phyloP scores from a whole-genome alignment of 1,284 basidiomycete genomes.

The Trichosporon faecale region DNA sequence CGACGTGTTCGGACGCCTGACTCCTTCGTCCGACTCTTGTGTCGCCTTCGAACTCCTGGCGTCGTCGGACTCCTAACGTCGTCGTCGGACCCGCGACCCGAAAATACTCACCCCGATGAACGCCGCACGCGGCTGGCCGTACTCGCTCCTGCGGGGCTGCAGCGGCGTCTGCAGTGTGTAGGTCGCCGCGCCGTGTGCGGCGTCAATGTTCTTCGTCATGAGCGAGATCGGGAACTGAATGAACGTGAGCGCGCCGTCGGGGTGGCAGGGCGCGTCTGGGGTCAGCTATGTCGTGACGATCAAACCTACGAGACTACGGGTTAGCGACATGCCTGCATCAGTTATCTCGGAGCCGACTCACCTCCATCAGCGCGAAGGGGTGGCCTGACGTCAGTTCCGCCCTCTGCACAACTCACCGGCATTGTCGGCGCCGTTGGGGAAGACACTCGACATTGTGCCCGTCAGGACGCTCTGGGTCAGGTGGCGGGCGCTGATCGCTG shows the following conservation, averaged over 20 bases:
- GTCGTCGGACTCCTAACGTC: neutral
- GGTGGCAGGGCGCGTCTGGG: conserved; percentile 57
- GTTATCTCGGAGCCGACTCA: conserved; percentile 47
- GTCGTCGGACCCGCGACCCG: neutral
- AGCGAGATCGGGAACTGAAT: conserved; percentile 64
- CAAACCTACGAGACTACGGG: conserved; percentile 26
- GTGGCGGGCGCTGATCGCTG: conserved; percentile 15
- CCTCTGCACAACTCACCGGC: conserved; percentile 29
- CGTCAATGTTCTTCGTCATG: conserved; percentile 60
- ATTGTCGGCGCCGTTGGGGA: conserved; percentile 31
- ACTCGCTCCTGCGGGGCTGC: conserved; percentile 49
- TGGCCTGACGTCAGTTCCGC: conserved; percentile 50
- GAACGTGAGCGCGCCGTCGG: conserved; percentile 62
- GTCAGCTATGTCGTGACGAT: conserved; percentile 10
- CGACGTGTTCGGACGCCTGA: too few species aligned
- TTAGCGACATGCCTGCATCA: neutral
- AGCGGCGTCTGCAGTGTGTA: conserved; percentile 57
- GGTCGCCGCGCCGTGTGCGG: conserved; percentile 56
- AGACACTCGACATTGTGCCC: conserved; percentile 47
- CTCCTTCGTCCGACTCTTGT: too few species aligned
- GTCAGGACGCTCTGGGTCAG: conserved; percentile 28
- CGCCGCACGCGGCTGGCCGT: conserved; percentile 55
- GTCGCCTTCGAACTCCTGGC: too few species aligned
- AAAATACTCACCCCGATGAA: conserved; percentile 56
- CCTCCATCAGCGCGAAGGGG: conserved; percentile 64